Base-by-base conservation (phyloP, 805 yeast species). In the Scheffersomyces stipitis region DNA sequence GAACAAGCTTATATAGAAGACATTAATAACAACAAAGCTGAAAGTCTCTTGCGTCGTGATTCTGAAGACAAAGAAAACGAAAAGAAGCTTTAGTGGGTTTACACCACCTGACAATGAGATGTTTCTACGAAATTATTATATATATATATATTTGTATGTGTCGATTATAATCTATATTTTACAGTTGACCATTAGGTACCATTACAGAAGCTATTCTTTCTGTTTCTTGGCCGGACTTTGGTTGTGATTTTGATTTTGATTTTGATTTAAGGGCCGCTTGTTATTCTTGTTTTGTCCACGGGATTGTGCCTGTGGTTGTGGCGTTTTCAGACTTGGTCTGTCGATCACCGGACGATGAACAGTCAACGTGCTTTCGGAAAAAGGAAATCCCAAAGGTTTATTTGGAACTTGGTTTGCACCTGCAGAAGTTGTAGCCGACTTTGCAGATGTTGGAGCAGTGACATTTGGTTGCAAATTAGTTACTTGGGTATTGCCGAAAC, bases 311-410 rank as follows among this genome's bases (percentile, higher is more conserved):
- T n/a, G n/a, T 36, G n/a, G 39, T 44, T 22, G 33, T 31, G 15
- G 31, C 9, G 42, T 20, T 20, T 20, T 20, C 29, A n/a, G 44
- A 7, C 30, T 36, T 9, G 37, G 38, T 12, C 44, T 29, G 13
- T 49, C 56, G 15, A 45, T 31, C 3, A 51, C 42, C 22, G 67
- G 67, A 20, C 61, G 49, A 33, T 52, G 62, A 5, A 62, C 65
- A 6, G 60, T 58, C 28, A 61, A 51, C 2, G 66, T 62, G 15
- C 54, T 48, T 38, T 61, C 67, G 5, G 52, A 52, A 22, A 45
- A 52, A 26, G 54, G 61, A 24, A 45, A 47, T 1, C 54, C 57
- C 31, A 41, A 34, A 8, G 48, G 46, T 17, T 23, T 30, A 20
- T 44, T 40, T 12, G 34, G 30, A 31, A 31, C 35, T 18, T 26